These are phyloP conservation scores for Asterionellopsis glacialis DNA, from an alignment of 108 stramenopile genomes.

Conservation along the genomic window DNA sequence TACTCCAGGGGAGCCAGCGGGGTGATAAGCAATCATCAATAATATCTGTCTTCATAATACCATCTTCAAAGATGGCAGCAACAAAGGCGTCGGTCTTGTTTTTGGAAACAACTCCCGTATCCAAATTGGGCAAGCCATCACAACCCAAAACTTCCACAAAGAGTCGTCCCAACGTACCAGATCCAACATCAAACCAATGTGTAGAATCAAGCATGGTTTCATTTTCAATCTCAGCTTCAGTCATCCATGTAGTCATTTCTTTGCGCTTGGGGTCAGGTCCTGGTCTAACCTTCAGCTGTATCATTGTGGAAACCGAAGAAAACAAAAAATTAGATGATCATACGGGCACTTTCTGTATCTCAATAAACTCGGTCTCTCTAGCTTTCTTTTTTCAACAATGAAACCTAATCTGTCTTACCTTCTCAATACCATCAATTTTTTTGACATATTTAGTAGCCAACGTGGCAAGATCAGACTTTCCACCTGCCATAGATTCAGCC, in stretches of 20 bases:
- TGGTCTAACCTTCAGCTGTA: constrained; percentile 43
- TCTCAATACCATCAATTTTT: too few species aligned
- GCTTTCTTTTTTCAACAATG: neutral
- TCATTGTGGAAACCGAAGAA: neutral
- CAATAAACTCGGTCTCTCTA: too few species aligned
- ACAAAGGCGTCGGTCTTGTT: constrained; percentile 80
- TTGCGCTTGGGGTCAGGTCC: constrained; percentile 56
- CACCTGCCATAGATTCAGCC: too few species aligned
- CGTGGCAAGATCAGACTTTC: neutral
- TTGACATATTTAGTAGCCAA: neutral
- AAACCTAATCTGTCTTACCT: neutral
- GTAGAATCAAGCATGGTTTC: constrained; percentile 38
- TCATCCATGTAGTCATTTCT: constrained; percentile 69
- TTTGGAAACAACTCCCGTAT: constrained; percentile 42
- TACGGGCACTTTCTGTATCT: neutral
- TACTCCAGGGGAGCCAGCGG: constrained; percentile 73
- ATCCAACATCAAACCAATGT: constrained; percentile 64
- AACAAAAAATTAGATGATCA: too few species aligned
- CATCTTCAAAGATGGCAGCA: constrained; percentile 61
- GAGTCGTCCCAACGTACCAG: constrained; percentile 59
- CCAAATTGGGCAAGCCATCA: constrained; percentile 70
- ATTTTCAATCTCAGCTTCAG: constrained; percentile 42
- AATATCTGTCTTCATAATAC: constrained; percentile 51
- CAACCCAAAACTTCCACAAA: constrained; percentile 66
- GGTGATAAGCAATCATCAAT: constrained; percentile 74